A percentile compares a stretch with the other conserved stretches of the same genome.
These are phyloP conservation scores for Aulographum hederae DNA, from an alignment of 2,329 filamentous ascomycete genomes.

Conservation along the genomic window DNA sequence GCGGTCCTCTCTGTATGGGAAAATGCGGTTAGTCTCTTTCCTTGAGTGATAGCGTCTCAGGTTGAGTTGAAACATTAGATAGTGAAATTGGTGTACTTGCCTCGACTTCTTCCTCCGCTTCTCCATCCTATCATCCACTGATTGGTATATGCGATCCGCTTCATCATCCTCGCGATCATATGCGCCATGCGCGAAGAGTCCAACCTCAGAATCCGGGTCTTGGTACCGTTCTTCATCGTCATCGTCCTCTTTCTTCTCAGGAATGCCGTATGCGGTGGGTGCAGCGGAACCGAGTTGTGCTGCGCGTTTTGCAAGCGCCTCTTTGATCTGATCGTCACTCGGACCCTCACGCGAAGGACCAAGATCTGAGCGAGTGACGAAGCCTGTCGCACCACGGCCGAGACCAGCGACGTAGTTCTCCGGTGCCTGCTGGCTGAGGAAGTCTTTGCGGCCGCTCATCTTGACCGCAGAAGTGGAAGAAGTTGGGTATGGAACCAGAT, in stretches of 20 bases:
- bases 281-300: conserved; percentile 59
- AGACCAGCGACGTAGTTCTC: conserved; percentile 71
- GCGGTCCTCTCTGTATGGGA: conserved; percentile 68
- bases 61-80: no score
- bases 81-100: conserved; percentile 39
- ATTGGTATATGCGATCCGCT: conserved; percentile 86
- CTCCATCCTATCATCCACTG: conserved; percentile 95
- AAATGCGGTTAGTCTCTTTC: no score
- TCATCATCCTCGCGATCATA: conserved; percentile 98
- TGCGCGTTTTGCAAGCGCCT: conserved; percentile 85
- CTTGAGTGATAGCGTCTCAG: no score
- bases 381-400: conserved; percentile 91
- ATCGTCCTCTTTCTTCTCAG: conserved; percentile 51
- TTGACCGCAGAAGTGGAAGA: conserved; percentile 7
- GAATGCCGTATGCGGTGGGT: conserved; percentile 54
- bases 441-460: conserved; percentile 60
- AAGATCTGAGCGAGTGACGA: conserved; percentile 91
- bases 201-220: conserved; percentile 93
- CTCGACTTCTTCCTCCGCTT: conserved; percentile 69
- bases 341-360: conserved; percentile 90
- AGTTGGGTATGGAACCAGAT: neutral
- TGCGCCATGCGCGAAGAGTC: conserved; percentile 83
- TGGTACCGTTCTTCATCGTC: conserved; percentile 70
- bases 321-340: conserved; percentile 95
- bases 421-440: conserved; percentile 59